A percentile compares a stretch with the other conserved stretches of the same genome.
These are phyloP conservation scores for Zostera marina DNA, from an alignment of 116 monocot genomes.

Conservation along the genomic window DNA sequence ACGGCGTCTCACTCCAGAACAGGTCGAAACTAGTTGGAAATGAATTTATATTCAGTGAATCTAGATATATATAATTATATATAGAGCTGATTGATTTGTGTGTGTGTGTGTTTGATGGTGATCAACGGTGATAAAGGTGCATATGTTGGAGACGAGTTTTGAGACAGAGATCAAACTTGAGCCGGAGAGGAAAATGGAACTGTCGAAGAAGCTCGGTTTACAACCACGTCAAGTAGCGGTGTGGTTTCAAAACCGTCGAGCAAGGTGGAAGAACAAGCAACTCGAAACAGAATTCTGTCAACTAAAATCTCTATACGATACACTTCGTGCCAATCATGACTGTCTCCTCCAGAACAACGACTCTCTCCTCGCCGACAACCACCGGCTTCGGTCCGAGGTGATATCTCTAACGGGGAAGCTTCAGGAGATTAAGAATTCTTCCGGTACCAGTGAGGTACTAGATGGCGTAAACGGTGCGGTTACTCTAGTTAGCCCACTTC, in stretches of 20 bases:
- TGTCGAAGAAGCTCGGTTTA: slow-evolving; percentile 22
- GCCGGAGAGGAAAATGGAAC: slow-evolving; percentile 62
- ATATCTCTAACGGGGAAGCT: not conserved
- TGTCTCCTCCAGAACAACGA: slow-evolving; percentile 18
- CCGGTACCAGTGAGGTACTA: no score
- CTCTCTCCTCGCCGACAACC: slow-evolving; percentile 27
- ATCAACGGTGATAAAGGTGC: slow-evolving; percentile 19
- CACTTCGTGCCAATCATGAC: slow-evolving; percentile 43
- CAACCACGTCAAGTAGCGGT: slow-evolving; percentile 20
- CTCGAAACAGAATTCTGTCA: slow-evolving; percentile 60
- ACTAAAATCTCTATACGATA: slow-evolving; percentile 45
- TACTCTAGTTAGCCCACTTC: no score
- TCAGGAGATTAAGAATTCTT: not conserved
- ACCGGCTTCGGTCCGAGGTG: slow-evolving; percentile 58
- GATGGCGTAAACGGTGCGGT: no score
- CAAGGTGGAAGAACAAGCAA: slow-evolving; percentile 80
- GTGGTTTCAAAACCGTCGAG: slow-evolving; percentile 43
- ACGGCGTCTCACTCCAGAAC: slow-evolving; percentile 78
- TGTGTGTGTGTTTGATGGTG: not conserved
- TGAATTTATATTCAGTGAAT: no score
- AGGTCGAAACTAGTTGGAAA: slow-evolving; percentile 19
- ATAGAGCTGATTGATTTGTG: no score
- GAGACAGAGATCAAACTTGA: slow-evolving; percentile 78
- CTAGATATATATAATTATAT: no score
- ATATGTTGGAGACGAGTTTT: slow-evolving; percentile 51